phyloP scores from a whole-genome alignment of 345 rosid species.

The Excoecaria cochinchinensis region DNA sequence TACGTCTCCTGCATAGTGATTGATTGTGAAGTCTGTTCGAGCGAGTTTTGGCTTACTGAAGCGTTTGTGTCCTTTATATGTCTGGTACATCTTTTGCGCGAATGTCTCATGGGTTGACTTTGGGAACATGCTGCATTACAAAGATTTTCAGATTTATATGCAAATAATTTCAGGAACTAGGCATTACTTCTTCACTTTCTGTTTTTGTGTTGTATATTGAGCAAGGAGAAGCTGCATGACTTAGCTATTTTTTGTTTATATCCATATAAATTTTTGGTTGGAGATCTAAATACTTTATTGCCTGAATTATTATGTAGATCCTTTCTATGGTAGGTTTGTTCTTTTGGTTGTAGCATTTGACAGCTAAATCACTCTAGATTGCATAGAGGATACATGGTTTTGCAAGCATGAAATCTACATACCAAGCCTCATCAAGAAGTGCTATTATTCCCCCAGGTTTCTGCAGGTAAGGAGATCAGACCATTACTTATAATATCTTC shows the following conservation, averaged over 20 bases:
- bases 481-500: constrained; percentile 2
- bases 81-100: constrained; percentile 76
- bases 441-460: constrained; percentile 84
- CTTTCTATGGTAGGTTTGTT: background rate
- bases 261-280: background rate
- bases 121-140: constrained; percentile 69
- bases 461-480: constrained; percentile 40
- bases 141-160: background rate
- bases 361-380: background rate
- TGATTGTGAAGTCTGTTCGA: constrained; percentile 66
- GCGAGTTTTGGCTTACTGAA: constrained; percentile 77
- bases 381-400: constrained; percentile 1
- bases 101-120: constrained; percentile 82
- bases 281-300: background rate
- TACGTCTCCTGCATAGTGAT: constrained; percentile 82
- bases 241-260: background rate
- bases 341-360: background rate
- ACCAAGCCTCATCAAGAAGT: constrained; percentile 81
- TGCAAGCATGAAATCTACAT: constrained; percentile 23
- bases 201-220: background rate
- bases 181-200: background rate
- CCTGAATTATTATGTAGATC: background rate
- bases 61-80: constrained; percentile 66
- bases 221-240: background rate
- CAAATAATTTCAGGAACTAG: background rate